Evolutionary conservation across 192 early-diverging fungal species (phyloP), one percentile per base, ranked within the genome.

Genomic region (Coemansia sp.): DNA sequence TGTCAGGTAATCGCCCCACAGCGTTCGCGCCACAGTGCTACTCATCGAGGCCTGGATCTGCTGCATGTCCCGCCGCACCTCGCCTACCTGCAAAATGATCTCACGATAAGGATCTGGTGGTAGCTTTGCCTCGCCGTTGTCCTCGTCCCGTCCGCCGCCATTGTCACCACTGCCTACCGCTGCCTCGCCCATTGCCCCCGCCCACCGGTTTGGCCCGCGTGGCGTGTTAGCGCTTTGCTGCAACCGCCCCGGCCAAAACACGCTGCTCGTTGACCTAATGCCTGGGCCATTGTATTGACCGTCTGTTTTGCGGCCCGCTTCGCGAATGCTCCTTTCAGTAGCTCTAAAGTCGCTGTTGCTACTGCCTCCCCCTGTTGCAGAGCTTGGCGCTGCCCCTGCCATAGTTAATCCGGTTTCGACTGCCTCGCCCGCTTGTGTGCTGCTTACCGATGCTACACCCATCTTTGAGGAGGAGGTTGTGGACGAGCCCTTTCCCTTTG

Each of bases 41-140:
- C 67, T 51, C 52, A 73, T 63, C 8, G 74, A 68, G 46, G 74
- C 66, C 65, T 79, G 71, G 11, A 76, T 63, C 54, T 70, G 74
- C 67, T 76, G 66, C 29, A 67, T 63, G 52, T 79, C 74, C 30
- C 50, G 58, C 57, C 74, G 63, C 61, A 84, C 64, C 57, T 84
- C 82, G 62, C 72, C 74, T 2, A 84, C 77, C 27, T 71, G 70
- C 46, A 80, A 27, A 22, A 80, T 31, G 8, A 84, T 68, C 42
- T 80, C 82, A 58, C 68, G 63, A 21, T 61, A 61, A 6, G 70
- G 57, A 36, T 72, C 74, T 4, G 74, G 61, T 54, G 55, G 42
- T 25, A 75, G 58, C 30, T 36, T 36, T 32, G 53, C 23, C 7
- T 25, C 51, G 23, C n/a, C 33, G 33, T 27, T 53, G 33, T 27